These are phyloP conservation scores for Neurospora discreta DNA, from an alignment of 495 filamentous ascomycete species.

Conservation along the genomic window DNA sequence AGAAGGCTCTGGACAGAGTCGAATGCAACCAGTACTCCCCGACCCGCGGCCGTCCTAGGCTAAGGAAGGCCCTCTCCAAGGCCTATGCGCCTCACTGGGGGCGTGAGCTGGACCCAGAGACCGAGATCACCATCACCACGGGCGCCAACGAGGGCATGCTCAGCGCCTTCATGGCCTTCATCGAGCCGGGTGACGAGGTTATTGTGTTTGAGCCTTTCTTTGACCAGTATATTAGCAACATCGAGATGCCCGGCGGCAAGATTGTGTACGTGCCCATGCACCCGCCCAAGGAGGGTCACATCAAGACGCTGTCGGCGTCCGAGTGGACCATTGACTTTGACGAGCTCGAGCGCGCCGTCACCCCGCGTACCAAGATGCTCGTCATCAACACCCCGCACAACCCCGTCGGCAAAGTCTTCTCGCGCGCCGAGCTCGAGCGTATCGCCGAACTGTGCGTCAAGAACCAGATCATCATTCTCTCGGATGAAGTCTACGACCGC, in stretches of 20 bases:
- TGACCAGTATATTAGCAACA: conserved; percentile 97
- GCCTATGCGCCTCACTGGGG: conserved; percentile 84
- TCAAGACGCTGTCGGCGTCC: conserved; percentile 65
- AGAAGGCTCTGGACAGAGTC: conserved; percentile 77
- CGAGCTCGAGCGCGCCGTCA: conserved; percentile 77
- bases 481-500: conserved; percentile 92
- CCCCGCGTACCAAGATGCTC: conserved; percentile 83
- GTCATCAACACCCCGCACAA: conserved; percentile 80
- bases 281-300: conserved; percentile 75
- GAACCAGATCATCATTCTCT: conserved; percentile 89
- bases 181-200: conserved; percentile 90
- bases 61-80: conserved; percentile 84
- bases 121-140: conserved; percentile 88
- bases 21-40: conserved; percentile 99
- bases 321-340: conserved; percentile 84
- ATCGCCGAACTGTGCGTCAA: conserved; percentile 89
- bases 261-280: conserved; percentile 90
- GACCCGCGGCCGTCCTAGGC: conserved; percentile 78
- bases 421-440: conserved; percentile 63
- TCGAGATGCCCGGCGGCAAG: conserved; percentile 91
- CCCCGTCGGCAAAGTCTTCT: conserved; percentile 92
- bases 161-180: conserved; percentile 93
- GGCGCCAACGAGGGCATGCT: conserved; percentile 97
- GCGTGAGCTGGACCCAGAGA: conserved; percentile 68
- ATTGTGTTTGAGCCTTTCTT: conserved; percentile 99